Evolutionary conservation across 2,329 filamentous ascomycete species (phyloP).

Genomic region (Aspergillaceae sp.): DNA sequence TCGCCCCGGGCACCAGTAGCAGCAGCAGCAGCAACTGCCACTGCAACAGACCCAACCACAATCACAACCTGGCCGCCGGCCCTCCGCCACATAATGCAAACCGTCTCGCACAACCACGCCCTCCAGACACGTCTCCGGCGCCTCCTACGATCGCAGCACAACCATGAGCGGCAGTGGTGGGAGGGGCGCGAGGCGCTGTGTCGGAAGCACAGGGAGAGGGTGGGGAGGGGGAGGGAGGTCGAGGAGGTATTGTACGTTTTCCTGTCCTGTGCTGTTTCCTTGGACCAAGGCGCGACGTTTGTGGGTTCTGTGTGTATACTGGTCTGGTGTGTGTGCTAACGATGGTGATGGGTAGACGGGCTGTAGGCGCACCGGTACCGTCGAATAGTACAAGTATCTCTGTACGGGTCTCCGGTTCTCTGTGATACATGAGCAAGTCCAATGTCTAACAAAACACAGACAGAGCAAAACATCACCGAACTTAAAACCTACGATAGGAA

Average conservation of each 20-base stretch:
- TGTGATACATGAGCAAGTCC: too few species aligned
- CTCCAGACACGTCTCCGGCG: constrained; percentile 41
- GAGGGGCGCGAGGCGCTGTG: constrained; percentile 44
- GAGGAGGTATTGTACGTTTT: constrained; percentile 46
- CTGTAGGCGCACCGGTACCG: constrained; percentile 36
- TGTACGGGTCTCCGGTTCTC: constrained; percentile 18
- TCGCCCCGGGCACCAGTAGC: background rate
- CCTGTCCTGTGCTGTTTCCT: background rate
- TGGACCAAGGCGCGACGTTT: background rate
- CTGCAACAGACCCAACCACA: constrained; percentile 28
- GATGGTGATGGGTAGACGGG: constrained; percentile 25
- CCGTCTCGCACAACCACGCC: constrained; percentile 38
- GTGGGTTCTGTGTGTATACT: too few species aligned
- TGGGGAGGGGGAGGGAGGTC: constrained; percentile 46
- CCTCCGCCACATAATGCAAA: constrained; percentile 44
- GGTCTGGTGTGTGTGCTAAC: too few species aligned
- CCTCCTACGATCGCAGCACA: constrained; percentile 55
- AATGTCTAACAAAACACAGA: background rate
- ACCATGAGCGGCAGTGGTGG: constrained; percentile 56
- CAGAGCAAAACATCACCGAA: constrained; percentile 45
- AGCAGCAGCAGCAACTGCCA: constrained; percentile 1
- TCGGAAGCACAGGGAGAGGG: constrained; percentile 43
- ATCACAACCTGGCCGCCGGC: constrained; percentile 47
- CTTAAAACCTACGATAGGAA: constrained; percentile 53
- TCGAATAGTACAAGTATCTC: constrained; percentile 17